Evolutionary conservation across 169 alveolate species (phyloP), one percentile per base, ranked within the genome.

Genomic region (Plasmodium vivax): DNA sequence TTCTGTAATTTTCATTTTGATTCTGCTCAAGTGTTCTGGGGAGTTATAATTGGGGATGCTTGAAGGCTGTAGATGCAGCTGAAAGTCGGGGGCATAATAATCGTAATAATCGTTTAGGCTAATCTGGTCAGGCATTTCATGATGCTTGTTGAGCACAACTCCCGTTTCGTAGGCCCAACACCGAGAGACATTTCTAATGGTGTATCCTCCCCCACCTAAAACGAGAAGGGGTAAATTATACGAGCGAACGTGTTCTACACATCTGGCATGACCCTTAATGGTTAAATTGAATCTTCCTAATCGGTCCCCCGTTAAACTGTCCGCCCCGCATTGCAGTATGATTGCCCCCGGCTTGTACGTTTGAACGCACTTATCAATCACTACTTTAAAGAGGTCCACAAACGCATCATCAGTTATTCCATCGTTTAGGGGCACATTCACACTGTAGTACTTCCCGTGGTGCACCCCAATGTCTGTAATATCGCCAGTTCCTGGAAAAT

Each of bases 121-220:
- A 77, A 99, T 98, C 68, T 98, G 98, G 81, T 97, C 98, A 56
- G 98, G 97, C 94, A 99, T 96, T 19, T 98, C 98, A 82, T 97
- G 98, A 68, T 98, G 98, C 32, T 92, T 87, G 71, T 97, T 98
- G 19, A 99, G 96, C 32, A 98, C 98, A 19, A 98, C 98, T 0
- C 99, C 99, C 3, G 99, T 99, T 96, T 99, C 99, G 96, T 99
- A 98, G 23, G 99, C 99, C 99, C 99, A 99, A 94, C 99, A 98
- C 82, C 99, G 95, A 0, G 99, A 99, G 7, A 99, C 99, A 96
- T 99, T 99, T 34, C 99, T 96, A 8, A 99, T 99, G 36, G 99
- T 99, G 96, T 99, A 99, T n/a, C 99, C 99, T 5, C 99, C 99
- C 0, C 99, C 99, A 45, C 99, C 99, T 83, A 98, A 85, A 16